These are phyloP conservation scores for Akanthomyces dipterigenus DNA, from an alignment of 2,329 filamentous ascomycete genomes.

Conservation along the genomic window DNA sequence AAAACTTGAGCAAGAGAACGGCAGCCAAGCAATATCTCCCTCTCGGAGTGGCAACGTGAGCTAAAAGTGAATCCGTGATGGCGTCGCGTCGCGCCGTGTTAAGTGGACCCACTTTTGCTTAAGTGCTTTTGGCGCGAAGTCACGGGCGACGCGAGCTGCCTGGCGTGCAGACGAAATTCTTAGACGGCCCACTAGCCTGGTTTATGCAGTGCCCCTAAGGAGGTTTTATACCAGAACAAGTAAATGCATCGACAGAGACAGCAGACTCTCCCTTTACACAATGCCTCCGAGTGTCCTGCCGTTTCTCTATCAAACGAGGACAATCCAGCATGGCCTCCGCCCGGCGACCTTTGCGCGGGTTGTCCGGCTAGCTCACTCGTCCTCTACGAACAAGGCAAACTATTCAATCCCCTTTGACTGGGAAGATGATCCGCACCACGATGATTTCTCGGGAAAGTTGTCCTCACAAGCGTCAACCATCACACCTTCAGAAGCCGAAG, in stretches of 20 bases:
- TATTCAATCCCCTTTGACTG: constrained; percentile 48
- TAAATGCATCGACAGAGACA: neutral
- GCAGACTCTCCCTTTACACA: neutral
- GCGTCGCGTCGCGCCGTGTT: constrained; percentile 7
- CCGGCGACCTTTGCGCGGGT: constrained; percentile 18
- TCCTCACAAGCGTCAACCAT: constrained; percentile 39
- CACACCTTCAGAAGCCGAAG: constrained; percentile 48
- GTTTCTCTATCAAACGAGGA: constrained; percentile 68
- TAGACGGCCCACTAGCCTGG: neutral
- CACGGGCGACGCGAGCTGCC: constrained; percentile 21
- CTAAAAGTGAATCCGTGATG: constrained; percentile 3
- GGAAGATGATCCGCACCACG: constrained; percentile 23
- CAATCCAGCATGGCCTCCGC: constrained; percentile 32
- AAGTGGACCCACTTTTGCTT: constrained; percentile 10
- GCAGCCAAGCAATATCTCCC: neutral
- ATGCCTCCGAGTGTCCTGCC: constrained; percentile 43
- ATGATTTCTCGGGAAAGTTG: constrained; percentile 17
- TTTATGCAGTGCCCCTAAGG: neutral
- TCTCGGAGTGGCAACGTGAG: neutral
- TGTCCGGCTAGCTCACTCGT: constrained; percentile 17
- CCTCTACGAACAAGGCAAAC: constrained; percentile 15
- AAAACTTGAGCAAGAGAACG: neutral
- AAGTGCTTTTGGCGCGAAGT: constrained; percentile 27
- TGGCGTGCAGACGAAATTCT: neutral
- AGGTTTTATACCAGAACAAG: neutral